These are phyloP conservation scores for Albophoma yamanashiensis DNA, from an alignment of 2,329 filamentous ascomycete species.

Conservation along the genomic window DNA sequence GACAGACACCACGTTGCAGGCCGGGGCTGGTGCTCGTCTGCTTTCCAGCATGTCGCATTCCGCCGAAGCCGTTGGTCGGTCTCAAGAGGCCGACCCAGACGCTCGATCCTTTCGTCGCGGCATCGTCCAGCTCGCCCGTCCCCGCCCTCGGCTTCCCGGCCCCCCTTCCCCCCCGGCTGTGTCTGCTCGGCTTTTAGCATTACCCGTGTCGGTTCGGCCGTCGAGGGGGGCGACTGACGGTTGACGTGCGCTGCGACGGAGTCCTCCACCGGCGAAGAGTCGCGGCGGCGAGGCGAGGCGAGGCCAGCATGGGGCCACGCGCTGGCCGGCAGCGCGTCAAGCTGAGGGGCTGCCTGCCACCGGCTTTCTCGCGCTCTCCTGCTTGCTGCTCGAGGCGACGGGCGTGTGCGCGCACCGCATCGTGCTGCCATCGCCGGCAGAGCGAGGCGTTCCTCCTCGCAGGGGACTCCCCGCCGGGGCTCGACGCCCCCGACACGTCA, in stretches of 20 bases:
- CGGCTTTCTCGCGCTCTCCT: not conserved
- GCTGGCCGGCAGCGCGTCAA: not conserved
- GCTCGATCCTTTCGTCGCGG: not conserved
- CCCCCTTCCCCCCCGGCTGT: not conserved
- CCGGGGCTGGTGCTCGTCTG: too few species aligned
- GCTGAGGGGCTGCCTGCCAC: not conserved
- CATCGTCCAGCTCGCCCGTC: not conserved
- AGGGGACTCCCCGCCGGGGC: not conserved
- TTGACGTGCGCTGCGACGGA: not conserved
- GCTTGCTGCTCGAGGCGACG: not conserved
- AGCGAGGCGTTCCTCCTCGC: not conserved
- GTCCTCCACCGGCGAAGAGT: not conserved
- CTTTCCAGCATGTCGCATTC: not conserved
- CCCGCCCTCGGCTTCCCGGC: not conserved
- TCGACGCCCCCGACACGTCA: not conserved
- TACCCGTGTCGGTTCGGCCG: not conserved
- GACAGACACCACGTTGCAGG: not conserved
- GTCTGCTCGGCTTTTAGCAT: not conserved
- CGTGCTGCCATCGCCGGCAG: not conserved
- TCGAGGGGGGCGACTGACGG: not conserved
- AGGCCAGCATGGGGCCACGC: not conserved
- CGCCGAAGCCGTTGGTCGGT: not conserved
- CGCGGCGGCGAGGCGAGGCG: not conserved
- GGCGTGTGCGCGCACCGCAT: not conserved
- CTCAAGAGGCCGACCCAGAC: not conserved